A percentile compares a stretch with the other conserved stretches of the same genome.
Evolutionary conservation across 176 grass and related monocot species (phyloP).

Genomic region (Ananas comosus): DNA sequence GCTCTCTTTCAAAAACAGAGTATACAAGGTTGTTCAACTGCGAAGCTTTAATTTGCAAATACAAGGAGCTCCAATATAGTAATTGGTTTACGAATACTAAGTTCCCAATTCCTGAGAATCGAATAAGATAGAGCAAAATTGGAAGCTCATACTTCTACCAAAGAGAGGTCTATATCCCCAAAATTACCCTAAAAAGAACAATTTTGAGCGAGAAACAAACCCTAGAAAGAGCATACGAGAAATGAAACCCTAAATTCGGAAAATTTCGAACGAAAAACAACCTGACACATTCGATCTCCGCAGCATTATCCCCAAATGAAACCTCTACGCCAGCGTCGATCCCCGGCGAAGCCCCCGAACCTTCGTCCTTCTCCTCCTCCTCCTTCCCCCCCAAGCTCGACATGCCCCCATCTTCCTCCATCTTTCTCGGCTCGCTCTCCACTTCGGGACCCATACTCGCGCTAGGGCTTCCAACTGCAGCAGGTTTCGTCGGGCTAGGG

Average conservation of each 20-base stretch:
- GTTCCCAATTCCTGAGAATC: background rate
- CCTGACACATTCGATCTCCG: conserved; percentile 9
- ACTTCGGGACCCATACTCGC: background rate
- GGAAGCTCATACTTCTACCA: background rate
- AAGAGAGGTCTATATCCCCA: background rate
- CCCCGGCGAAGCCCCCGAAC: background rate
- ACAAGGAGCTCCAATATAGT: background rate
- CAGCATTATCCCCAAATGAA: conserved; percentile 6
- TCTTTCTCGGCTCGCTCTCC: background rate
- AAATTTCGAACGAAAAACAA: background rate
- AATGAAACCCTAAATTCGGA: background rate
- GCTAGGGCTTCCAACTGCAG: background rate
- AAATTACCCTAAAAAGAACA: background rate
- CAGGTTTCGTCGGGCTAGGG: background rate
- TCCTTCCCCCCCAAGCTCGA: background rate
- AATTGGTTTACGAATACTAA: background rate
- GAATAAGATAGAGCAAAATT: background rate
- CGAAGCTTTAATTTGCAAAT: background rate
- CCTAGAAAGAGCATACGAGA: background rate
- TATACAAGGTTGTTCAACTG: background rate
- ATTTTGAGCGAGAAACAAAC: background rate
- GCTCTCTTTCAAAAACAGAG: background rate
- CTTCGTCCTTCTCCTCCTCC: too few species aligned
- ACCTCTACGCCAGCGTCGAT: background rate
- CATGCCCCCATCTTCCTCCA: background rate